These are phyloP conservation scores for Ogataea pini DNA, from an alignment of 805 yeast genomes.

Conservation along the genomic window DNA sequence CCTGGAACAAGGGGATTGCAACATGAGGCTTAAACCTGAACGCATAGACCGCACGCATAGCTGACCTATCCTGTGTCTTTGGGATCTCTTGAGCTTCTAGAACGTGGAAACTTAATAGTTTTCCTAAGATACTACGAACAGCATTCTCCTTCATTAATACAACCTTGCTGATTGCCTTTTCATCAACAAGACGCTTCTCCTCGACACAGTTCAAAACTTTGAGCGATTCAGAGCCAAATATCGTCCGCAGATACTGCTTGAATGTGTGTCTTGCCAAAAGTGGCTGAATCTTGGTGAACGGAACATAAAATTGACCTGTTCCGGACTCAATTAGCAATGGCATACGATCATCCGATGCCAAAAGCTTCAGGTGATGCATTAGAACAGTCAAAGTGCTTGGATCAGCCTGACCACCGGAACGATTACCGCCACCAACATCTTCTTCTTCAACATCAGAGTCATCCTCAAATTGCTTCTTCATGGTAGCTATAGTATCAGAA, in stretches of 20 bases:
- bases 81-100: slow-evolving; percentile 94
- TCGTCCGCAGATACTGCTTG: slow-evolving; percentile 58
- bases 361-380: slow-evolving; percentile 64
- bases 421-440: slow-evolving; percentile 1
- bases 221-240: slow-evolving; percentile 66
- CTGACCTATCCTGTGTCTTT: slow-evolving; percentile 86
- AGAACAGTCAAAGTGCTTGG: slow-evolving; percentile 27
- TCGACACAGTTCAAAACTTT: slow-evolving; percentile 79
- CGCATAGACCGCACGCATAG: slow-evolving; percentile 80
- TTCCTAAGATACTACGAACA: slow-evolving; percentile 69
- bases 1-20: slow-evolving; percentile 38
- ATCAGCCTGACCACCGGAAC: slow-evolving; percentile 22
- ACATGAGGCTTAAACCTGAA: slow-evolving; percentile 55
- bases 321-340: slow-evolving; percentile 62
- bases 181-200: slow-evolving; percentile 72
- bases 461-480: slow-evolving; percentile 28
- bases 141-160: slow-evolving; percentile 78
- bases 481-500: slow-evolving; percentile 30
- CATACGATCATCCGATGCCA: slow-evolving; percentile 49
- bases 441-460: slow-evolving; percentile 32
- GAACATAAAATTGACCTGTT: slow-evolving; percentile 62
- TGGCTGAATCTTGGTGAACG: slow-evolving; percentile 53
- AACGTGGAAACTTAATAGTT: slow-evolving; percentile 66
- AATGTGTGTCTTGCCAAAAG: slow-evolving; percentile 49
- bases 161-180: slow-evolving; percentile 72